Evolutionary conservation across 805 yeast species (phyloP).

Genomic region (Suhomyces emberorum): DNA sequence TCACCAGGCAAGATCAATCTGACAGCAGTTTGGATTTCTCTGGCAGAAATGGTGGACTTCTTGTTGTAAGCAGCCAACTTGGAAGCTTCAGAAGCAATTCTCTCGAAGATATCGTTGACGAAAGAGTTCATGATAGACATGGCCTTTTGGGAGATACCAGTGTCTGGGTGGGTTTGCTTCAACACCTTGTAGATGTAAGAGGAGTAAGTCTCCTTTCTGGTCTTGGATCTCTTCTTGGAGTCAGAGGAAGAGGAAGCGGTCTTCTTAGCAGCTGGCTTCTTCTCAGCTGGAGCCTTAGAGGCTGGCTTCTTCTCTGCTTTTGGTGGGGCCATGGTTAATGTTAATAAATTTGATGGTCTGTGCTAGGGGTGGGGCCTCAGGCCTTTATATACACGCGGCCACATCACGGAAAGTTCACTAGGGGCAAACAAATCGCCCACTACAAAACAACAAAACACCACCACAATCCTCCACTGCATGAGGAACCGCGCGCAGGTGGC

Average conservation of each 20-base stretch:
- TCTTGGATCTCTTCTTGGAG: slow-evolving; percentile 87
- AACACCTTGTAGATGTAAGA: slow-evolving; percentile 98
- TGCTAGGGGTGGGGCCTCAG: slow-evolving; percentile 3
- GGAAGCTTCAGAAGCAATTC: slow-evolving; percentile 97
- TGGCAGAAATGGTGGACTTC: slow-evolving; percentile 95
- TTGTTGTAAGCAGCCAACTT: slow-evolving; percentile 98
- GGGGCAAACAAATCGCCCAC: no score
- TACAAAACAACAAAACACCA: no score
- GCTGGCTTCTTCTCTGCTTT: slow-evolving; percentile 75
- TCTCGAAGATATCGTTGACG: slow-evolving; percentile 96
- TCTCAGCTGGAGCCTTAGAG: slow-evolving; percentile 96
- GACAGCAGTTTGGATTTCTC: slow-evolving; percentile 98
- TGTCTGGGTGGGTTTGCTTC: slow-evolving; percentile 98
- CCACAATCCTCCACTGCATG: no score
- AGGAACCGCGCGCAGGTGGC: no score
- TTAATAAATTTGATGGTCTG: not conserved
- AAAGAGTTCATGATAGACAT: slow-evolving; percentile 99
- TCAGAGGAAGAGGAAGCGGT: slow-evolving; percentile 76
- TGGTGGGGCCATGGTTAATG: slow-evolving; percentile 19
- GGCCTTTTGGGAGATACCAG: slow-evolving; percentile 98
- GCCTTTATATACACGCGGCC: slow-evolving; percentile 5
- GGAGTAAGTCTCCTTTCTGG: slow-evolving; percentile 97
- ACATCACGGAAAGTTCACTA: slow-evolving; percentile 4
- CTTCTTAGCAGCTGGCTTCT: slow-evolving; percentile 89
- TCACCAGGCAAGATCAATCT: slow-evolving; percentile 98